phyloP scores from a whole-genome alignment of 1,139 yeast genomes.

The Hanseniaspora sp. region DNA sequence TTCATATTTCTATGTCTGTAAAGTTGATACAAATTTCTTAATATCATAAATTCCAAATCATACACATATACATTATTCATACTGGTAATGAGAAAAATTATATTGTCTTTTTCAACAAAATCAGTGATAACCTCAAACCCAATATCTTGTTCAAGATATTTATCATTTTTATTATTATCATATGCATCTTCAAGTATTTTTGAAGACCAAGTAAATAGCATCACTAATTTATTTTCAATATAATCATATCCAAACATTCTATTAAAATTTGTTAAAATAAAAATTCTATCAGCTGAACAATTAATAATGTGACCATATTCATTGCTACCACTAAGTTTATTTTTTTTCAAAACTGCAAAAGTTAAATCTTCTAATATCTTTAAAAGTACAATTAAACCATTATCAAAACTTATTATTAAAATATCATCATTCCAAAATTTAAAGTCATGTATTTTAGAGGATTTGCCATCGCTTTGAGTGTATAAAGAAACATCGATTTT shows the following conservation, averaged over 20 bases:
- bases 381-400: not conserved
- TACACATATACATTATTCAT: slow-evolving; percentile 10
- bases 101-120: not conserved
- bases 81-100: not conserved
- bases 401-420: not conserved
- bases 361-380: not conserved
- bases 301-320: not conserved
- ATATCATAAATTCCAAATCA: not conserved
- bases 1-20: slow-evolving; percentile 1
- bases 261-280: not conserved
- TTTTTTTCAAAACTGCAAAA: not conserved
- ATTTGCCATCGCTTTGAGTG: not conserved
- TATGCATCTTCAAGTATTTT: slow-evolving; percentile 3
- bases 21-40: not conserved
- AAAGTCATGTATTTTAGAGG: not conserved
- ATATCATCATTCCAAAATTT: slow-evolving; percentile 11
- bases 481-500: not conserved
- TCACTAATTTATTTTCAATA: not conserved
- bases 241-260: not conserved
- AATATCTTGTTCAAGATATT: not conserved
- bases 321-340: not conserved
- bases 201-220: not conserved
- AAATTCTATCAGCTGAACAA: not conserved
- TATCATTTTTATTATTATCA: not conserved
- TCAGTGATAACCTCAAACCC: slow-evolving; percentile 2